Percentiles rank a stretch among this genome's conserved stretches.
Conservation (phyloP, 345 rosid species). For the Hibiscus syriacus region DNA sequence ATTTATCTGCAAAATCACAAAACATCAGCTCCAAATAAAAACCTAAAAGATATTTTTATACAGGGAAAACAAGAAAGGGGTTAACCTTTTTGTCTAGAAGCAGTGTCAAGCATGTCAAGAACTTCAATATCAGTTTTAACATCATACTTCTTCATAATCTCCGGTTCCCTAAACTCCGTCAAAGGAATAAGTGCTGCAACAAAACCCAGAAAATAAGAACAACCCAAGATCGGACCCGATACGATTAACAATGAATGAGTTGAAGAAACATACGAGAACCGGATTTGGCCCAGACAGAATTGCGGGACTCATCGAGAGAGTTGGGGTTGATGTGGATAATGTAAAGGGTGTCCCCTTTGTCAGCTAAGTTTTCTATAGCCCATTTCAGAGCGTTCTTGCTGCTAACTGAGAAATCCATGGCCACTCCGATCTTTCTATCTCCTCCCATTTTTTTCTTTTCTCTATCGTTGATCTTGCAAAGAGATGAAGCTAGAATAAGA, state of each 20-base stretch:
- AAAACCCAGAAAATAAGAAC: no score
- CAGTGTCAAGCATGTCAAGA: conserved; percentile 87
- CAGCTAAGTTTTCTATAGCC: conserved; percentile 76
- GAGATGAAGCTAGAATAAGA: no score
- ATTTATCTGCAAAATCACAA: conserved; percentile 21
- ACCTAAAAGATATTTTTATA: no score
- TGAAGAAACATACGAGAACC: no score
- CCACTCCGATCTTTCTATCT: conserved; percentile 67
- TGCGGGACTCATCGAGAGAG: no score
- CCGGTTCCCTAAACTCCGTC: conserved; percentile 78
- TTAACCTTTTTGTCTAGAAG: conserved; percentile 73
- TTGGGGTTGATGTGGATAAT: no score
- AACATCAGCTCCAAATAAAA: neutral
- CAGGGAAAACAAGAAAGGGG: neutral
- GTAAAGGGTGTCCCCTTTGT: conserved; percentile 64
- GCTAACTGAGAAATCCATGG: conserved; percentile 87
- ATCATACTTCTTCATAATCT: conserved; percentile 48
- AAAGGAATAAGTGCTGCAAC: conserved; percentile 49
- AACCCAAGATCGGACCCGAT: no score
- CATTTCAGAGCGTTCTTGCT: conserved; percentile 86
- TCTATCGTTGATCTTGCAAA: no score
- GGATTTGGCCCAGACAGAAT: no score
- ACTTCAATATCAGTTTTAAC: no score
- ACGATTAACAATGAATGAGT: no score
- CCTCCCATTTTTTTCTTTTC: no score